These are phyloP conservation scores for Ephemerocybe angulata DNA, from an alignment of 768 basidiomycete species.

Conservation along the genomic window DNA sequence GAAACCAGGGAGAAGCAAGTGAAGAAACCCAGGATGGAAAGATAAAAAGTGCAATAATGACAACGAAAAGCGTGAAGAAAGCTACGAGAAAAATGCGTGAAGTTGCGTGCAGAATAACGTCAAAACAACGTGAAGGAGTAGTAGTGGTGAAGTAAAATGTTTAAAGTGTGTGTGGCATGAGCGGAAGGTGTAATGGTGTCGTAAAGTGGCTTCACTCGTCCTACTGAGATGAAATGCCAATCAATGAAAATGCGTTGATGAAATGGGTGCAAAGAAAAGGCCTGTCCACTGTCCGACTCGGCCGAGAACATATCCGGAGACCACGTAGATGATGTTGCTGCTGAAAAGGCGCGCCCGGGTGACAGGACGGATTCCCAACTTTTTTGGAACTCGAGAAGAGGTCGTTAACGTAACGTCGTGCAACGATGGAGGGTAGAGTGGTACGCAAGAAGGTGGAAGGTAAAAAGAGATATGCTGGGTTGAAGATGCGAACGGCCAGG, in stretches of 20 bases:
- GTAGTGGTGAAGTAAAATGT: slow-evolving; percentile 10
- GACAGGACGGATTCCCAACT: not conserved
- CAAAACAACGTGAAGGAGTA: slow-evolving; percentile 8
- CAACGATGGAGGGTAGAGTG: slow-evolving; percentile 29
- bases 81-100: not conserved
- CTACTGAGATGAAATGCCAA: slow-evolving; percentile 12
- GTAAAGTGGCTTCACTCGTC: slow-evolving; percentile 10
- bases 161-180: slow-evolving; percentile 9
- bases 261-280: slow-evolving; percentile 18
- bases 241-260: slow-evolving; percentile 6
- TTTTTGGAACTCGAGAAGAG: slow-evolving; percentile 6
- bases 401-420: slow-evolving; percentile 26
- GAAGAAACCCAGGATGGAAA: slow-evolving; percentile 7
- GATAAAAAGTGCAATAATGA: slow-evolving; percentile 2
- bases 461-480: slow-evolving; percentile 22
- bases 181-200: slow-evolving; percentile 17
- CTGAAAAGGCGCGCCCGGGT: not conserved
- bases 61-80: not conserved
- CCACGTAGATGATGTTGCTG: slow-evolving; percentile 5
- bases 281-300: slow-evolving; percentile 5
- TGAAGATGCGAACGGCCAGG: slow-evolving; percentile 13
- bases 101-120: not conserved
- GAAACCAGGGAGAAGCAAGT: slow-evolving; percentile 9
- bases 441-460: slow-evolving; percentile 12
- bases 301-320: slow-evolving; percentile 2